A percentile compares a stretch with the other conserved stretches of the same genome.
phyloP scores from a whole-genome alignment of 2,329 filamentous ascomycete species.

The Fusarium duplospermum region DNA sequence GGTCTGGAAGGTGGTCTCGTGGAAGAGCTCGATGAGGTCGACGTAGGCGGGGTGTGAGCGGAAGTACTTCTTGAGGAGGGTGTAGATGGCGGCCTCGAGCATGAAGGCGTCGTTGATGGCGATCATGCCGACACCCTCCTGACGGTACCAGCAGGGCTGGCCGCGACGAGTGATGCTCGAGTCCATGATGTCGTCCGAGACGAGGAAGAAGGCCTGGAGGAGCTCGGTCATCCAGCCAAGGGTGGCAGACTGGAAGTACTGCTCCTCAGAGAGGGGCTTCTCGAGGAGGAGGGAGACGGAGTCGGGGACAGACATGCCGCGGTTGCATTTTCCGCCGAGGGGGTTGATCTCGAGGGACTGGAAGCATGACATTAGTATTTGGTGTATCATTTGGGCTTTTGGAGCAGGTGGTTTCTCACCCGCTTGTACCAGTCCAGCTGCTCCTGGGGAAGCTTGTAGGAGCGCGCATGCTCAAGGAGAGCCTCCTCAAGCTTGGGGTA shows the following conservation, averaged over 20 bases:
- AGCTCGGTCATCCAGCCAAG: slow-evolving; percentile 98
- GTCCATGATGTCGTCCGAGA: slow-evolving; percentile 99
- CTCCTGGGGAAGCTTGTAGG: slow-evolving; percentile 85
- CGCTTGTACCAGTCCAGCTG: slow-evolving; percentile 88
- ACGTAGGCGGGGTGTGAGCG: slow-evolving; percentile 87
- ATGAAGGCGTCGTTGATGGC: slow-evolving; percentile 99
- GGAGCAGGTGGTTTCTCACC: slow-evolving; percentile 59
- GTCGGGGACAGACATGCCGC: slow-evolving; percentile 97
- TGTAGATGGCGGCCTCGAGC: slow-evolving; percentile 91
- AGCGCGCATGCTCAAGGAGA: slow-evolving; percentile 80
- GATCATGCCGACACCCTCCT: slow-evolving; percentile 89
- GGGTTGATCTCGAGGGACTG: slow-evolving; percentile 82
- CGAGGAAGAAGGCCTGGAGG: slow-evolving; percentile 98
- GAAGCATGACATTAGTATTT: not conserved
- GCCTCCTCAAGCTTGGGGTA: slow-evolving; percentile 89
- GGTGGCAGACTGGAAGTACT: slow-evolving; percentile 89
- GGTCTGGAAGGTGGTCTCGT: slow-evolving; percentile 92
- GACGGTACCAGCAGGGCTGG: slow-evolving; percentile 95
- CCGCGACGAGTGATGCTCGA: slow-evolving; percentile 92
- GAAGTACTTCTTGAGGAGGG: slow-evolving; percentile 94
- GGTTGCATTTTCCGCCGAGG: slow-evolving; percentile 96
- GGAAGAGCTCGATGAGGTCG: slow-evolving; percentile 95
- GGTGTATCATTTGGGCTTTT: not conserved
- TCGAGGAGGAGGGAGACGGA: slow-evolving; percentile 83
- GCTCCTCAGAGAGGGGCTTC: slow-evolving; percentile 77